Evolutionary conservation across 2,329 filamentous ascomycete species (phyloP).

Genomic region (Aspergillus neoniger): DNA sequence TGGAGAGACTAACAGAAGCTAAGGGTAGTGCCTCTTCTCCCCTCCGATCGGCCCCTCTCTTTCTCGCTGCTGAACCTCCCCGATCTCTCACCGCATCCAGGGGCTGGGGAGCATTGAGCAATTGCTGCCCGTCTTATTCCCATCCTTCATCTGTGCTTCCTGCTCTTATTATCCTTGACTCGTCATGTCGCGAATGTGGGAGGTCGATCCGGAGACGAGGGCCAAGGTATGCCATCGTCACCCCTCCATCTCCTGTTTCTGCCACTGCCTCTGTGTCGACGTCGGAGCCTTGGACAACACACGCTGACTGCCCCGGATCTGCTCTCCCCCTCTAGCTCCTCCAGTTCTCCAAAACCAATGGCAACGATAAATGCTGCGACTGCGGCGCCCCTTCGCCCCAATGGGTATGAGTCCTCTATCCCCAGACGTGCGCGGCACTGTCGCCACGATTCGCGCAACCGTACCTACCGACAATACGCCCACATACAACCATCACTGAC

Average conservation of each 20-base stretch:
- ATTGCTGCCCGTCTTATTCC: not conserved
- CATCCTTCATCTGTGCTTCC: not conserved
- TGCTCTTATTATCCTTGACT: not conserved
- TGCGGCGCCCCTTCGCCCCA: slow-evolving; percentile 94
- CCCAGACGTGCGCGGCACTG: no score
- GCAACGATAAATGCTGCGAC: slow-evolving; percentile 90
- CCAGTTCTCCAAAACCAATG: slow-evolving; percentile 84
- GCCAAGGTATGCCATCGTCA: slow-evolving; percentile 68
- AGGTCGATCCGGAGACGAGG: slow-evolving; percentile 95
- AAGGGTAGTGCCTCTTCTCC: not conserved
- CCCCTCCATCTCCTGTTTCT: slow-evolving; percentile 1
- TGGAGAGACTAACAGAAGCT: not conserved
- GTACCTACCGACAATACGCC: not conserved
- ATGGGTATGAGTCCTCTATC: slow-evolving; percentile 67
- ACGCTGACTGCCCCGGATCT: slow-evolving; percentile 4
- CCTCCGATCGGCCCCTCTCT: not conserved
- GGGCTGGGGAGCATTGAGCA: slow-evolving; percentile 10
- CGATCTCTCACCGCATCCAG: not conserved
- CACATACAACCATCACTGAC: not conserved
- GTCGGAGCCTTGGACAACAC: slow-evolving; percentile 13
- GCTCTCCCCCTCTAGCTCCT: slow-evolving; percentile 64
- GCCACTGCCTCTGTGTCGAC: not conserved
- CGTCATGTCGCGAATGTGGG: slow-evolving; percentile 80
- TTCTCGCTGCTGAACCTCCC: not conserved
- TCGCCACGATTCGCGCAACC: slow-evolving; percentile 4